Evolutionary conservation across 768 basidiomycete species (phyloP).

Genomic region (Ramaria rubella): DNA sequence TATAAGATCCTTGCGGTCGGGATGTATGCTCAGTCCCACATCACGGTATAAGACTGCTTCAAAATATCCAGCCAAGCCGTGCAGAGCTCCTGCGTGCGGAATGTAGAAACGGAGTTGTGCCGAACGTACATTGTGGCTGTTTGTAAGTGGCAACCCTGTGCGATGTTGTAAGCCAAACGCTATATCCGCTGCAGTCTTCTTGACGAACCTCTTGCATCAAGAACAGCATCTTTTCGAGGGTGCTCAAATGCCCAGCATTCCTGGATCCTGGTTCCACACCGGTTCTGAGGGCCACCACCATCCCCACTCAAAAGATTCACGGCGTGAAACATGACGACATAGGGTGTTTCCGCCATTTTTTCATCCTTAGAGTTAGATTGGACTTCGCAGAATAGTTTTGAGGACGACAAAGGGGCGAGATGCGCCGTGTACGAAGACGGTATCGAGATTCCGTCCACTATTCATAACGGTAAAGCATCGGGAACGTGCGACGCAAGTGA

Average conservation of each 20-base stretch:
- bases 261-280: constrained; percentile 80
- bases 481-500: constrained; percentile 9
- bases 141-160: constrained; percentile 83
- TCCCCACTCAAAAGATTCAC: constrained; percentile 83
- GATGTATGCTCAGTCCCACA: constrained; percentile 90
- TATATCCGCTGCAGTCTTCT: neutral
- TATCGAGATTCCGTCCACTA: constrained; percentile 92
- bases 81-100: constrained; percentile 87
- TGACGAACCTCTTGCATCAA: constrained; percentile 60
- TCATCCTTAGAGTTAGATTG: constrained; percentile 43
- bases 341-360: constrained; percentile 86
- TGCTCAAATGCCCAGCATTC: constrained; percentile 99
- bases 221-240: constrained; percentile 71
- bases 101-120: constrained; percentile 85
- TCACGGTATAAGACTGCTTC: constrained; percentile 90
- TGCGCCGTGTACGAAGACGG: constrained; percentile 94
- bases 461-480: constrained; percentile 7
- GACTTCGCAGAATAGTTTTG: constrained; percentile 86
- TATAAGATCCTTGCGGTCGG: constrained; percentile 73
- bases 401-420: constrained; percentile 89
- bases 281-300: constrained; percentile 47
- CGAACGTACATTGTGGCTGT: constrained; percentile 90
- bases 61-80: constrained; percentile 96
- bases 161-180: neutral
- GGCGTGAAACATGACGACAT: constrained; percentile 97